phyloP scores from a whole-genome alignment of 106 monocot species.

The Dactylorhiza incarnata region DNA sequence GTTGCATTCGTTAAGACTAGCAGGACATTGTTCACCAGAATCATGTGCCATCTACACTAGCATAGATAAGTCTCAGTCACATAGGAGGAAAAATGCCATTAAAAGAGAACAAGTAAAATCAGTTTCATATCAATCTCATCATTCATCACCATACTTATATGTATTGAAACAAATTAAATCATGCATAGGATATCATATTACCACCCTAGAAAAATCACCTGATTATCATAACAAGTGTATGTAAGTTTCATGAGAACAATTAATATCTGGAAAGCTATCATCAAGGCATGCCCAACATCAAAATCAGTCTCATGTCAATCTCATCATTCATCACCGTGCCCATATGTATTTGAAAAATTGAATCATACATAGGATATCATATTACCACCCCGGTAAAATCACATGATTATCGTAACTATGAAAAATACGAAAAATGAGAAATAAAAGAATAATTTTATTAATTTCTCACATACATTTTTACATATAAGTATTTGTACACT shows the following conservation, averaged over 20 bases:
- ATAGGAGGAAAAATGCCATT: neutral
- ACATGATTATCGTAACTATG: neutral
- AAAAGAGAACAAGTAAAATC: neutral
- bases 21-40: neutral
- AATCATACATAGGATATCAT: neutral
- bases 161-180: neutral
- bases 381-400: neutral
- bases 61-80: neutral
- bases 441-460: too few relatives aligned
- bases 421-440: too few relatives aligned
- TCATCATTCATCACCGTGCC: too few relatives aligned
- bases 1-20: conserved; percentile 4
- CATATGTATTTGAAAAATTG: neutral
- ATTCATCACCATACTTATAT: neutral
- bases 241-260: neutral
- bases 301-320: too few relatives aligned
- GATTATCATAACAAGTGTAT: neutral
- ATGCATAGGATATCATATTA: neutral
- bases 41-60: neutral
- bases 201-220: neutral
- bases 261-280: too few relatives aligned
- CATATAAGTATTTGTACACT: too few relatives aligned
- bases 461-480: too few relatives aligned
- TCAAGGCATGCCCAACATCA: too few relatives aligned
- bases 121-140: neutral